Evolutionary conservation across 306 rosid genomes (phyloP), one percentile per base, ranked within the genome.

Genomic region (Vigna nakashimae): DNA sequence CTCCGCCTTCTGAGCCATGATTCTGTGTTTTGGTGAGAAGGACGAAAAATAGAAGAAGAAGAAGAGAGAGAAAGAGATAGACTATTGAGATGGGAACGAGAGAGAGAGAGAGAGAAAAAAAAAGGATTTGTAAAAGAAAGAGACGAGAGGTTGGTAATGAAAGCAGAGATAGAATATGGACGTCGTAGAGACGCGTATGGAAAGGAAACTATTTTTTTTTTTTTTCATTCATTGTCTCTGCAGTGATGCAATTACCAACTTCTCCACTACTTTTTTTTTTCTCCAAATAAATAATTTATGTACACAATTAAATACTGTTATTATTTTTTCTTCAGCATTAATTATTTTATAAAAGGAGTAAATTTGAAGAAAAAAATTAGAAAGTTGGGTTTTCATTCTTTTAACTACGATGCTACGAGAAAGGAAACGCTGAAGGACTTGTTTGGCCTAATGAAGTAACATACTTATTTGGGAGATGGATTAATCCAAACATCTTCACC

Each of bases 141-240:
- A 57, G 32, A 4, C 30, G 84, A 67, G 74, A 75, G 89, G 97
- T 88, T 87, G 92, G 91, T 74, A 89, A 90, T 85, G 93, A 89
- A 90, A 81, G 94, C 85, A 93, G 87, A 73, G 79, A 88, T 79
- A 62, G 74, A 82, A 88, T 90, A 89, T 89, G 97, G 91, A 88
- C 88, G 86, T 86, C 89, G 84, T 80, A 70, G 87, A 89, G 92
- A 94, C 98, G 98, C 97, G 94, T 90, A 88, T 82, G 74, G 59
- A 62, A 83, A 90, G 74, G 59, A 62, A 81, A 90, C 85, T 82
- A 68, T 87, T 62, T 30, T 71, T 48, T 26, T 26, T 26, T 40
- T 40, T 8, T 9, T 42, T 42, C 46, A 42, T 42, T 42, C 13
- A 42, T 42, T 9, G 13, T 38, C 43, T 7, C 43, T 38, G 57